These are phyloP conservation scores for Leptodontidium sp. DNA, from an alignment of 2,329 filamentous ascomycete genomes.

Conservation along the genomic window DNA sequence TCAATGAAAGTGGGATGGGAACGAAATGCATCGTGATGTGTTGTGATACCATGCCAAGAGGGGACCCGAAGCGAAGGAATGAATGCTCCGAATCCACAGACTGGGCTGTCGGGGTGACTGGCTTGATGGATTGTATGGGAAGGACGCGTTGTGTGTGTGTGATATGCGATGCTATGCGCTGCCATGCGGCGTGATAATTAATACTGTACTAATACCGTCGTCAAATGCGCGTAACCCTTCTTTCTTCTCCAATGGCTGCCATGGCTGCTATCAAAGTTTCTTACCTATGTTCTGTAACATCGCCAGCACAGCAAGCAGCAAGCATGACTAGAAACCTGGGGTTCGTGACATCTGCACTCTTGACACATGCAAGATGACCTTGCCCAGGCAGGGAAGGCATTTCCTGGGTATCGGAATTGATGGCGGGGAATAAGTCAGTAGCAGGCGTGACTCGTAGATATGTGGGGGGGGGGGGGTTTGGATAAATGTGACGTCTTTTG, in stretches of 20 bases:
- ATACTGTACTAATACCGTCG: neutral
- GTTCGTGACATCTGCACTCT: neutral
- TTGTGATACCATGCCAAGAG: neutral
- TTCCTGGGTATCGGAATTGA: neutral
- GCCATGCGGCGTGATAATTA: neutral
- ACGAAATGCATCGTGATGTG: slow-evolving; percentile 1
- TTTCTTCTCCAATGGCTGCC: neutral
- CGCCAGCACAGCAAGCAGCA: neutral
- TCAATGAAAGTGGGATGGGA: slow-evolving; percentile 2
- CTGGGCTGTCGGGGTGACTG: slow-evolving; percentile 6
- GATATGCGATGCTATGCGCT: neutral
- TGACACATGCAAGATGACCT: slow-evolving; percentile 16
- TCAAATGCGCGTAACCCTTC: neutral
- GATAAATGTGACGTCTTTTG: neutral
- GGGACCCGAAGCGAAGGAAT: neutral
- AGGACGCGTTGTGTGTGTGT: neutral
- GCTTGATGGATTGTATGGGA: neutral
- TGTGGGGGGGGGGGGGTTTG: neutral
- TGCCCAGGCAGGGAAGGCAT: too few species aligned
- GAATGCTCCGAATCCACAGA: neutral
- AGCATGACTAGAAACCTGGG: neutral
- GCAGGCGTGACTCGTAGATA: slow-evolving; percentile 1
- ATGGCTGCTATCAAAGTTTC: too few species aligned
- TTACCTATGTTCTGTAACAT: neutral
- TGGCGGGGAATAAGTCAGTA: neutral